Evolutionary conservation across 2,329 filamentous ascomycete species (phyloP), one percentile per base, ranked within the genome.

Genomic region (Sarocladiaceae sp.): DNA sequence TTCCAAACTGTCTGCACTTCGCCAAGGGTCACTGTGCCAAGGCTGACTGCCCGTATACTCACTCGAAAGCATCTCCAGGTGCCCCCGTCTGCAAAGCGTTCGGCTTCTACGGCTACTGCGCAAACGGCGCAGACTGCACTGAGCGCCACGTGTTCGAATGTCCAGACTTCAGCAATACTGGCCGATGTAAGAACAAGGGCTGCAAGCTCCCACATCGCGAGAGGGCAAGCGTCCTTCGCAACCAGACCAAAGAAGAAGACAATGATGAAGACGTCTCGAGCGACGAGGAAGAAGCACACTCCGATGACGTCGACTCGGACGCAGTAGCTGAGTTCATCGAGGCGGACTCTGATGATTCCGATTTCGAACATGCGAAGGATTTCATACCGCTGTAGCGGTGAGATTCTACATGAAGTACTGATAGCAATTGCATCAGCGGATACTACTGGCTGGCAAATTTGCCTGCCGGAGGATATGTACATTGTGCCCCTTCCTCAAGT

Each of bases 131-230:
- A 52, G 71, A 77, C 52, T 97, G 94, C 71, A 71, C 82, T 55
- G 84, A 94, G 57, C 87, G 91, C 55, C 94, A 99, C 73, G 87
- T 93, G 53, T 87, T 87, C 71, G 93, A 97, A 70, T 97, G 94
- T 70, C 93, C 94, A 56, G 88, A 96, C 67, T 97, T 95, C 75
- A 89, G 90, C 79, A 96, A 96, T 71, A 90, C 82, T 55, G 93
- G 93, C 62, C 76, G 78, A 56, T 99, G 94, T 81, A 84, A 84
- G 66, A 84, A 81, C 66, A 84, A 86, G 70, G 84, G 86, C 59
- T 97, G 93, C 76, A 88, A 87, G 66, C 80, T 96, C 52, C 87
- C 84, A 54, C 94, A 99, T 72, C 83, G 93, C 66, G 89, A 94
- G 72, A 85, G 89, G 71, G 91, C 91, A 66, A 91, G 88, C 75